A percentile compares a stretch with the other conserved stretches of the same genome.
phyloP scores from a whole-genome alignment of 1,139 yeast genomes.

The Hyphopichia wangnamkhiaoensis region DNA sequence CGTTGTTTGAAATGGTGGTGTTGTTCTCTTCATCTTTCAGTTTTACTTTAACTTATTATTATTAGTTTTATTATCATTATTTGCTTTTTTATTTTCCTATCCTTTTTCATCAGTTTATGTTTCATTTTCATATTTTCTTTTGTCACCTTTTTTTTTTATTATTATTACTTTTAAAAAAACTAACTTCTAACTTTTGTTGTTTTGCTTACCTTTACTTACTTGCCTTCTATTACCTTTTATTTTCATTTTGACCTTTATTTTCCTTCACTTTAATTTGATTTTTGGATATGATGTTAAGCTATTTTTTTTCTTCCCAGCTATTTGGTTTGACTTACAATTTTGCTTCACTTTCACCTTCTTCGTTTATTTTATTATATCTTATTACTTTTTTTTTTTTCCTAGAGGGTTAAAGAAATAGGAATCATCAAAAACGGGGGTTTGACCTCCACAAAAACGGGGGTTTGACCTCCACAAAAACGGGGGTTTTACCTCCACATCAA shows the following conservation, averaged over 20 bases:
- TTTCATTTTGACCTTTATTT: background rate
- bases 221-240: background rate
- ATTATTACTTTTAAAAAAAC: too few species aligned
- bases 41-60: background rate
- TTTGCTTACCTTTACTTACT: background rate
- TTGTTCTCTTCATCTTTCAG: background rate
- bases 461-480: too few species aligned
- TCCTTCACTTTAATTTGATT: background rate
- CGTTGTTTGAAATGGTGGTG: too few species aligned
- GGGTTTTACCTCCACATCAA: too few species aligned
- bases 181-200: background rate
- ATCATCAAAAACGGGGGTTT: too few species aligned
- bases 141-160: too few species aligned
- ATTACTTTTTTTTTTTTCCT: background rate
- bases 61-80: background rate
- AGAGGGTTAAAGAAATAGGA: too few species aligned
- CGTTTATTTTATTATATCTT: too few species aligned
- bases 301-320: too few species aligned
- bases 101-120: background rate
- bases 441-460: too few species aligned
- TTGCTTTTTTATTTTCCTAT: background rate
- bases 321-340: too few species aligned
- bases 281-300: conserved; percentile 1
- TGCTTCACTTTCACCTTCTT: too few species aligned
- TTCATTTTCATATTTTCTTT: background rate